Evolutionary conservation across 371 early-diverging fungal species (phyloP), one percentile per base, ranked within the genome.

Genomic region (Mucor lusitanicus): DNA sequence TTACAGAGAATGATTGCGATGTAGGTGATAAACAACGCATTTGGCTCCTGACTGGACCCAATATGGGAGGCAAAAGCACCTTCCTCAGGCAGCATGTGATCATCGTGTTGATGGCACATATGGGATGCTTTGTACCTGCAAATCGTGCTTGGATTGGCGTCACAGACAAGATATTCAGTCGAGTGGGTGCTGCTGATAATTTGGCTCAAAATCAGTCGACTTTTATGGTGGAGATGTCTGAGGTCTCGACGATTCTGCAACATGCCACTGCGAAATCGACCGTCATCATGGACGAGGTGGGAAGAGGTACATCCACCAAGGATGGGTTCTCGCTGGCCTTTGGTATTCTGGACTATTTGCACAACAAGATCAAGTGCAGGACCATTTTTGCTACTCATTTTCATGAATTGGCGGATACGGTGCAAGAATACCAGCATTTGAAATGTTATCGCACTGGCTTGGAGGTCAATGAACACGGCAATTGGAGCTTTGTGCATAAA

Each of bases 181-280:
- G 99, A 55, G 75, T 89, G n/a, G 94, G 94, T 0, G 88, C 91
- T 1, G 85, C 90, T 6, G 94, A 94, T 64, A 91, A 92, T 68
- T 70, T 94, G 17, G 89, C 91, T 6, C 87, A 87, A 53, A 89
- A 95, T 35, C 92, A 95, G 63, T 97, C 97, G 5, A 99, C 99
- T 0, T 99, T 99, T 77, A 97, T 99, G 96, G 92, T 96, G 8
- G 99, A 99, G 81, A 99, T 99, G 99, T 76, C 81, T 12, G 99
- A 99, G 77, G 93, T 97, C 0, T 94, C 97, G 0, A 84, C 87
- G 11, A 98, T 99, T 32, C 81, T 97, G 32, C 83, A 86, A 25
- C 83, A 91, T 56, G 96, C 97, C 3, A 94, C 96, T 0, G 57
- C 77, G 5, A 73, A 80, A 4, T 95, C 96, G 12, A 84, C 99